phyloP scores from a whole-genome alignment of 805 yeast genomes.

The Hermanozyma aechmeae region DNA sequence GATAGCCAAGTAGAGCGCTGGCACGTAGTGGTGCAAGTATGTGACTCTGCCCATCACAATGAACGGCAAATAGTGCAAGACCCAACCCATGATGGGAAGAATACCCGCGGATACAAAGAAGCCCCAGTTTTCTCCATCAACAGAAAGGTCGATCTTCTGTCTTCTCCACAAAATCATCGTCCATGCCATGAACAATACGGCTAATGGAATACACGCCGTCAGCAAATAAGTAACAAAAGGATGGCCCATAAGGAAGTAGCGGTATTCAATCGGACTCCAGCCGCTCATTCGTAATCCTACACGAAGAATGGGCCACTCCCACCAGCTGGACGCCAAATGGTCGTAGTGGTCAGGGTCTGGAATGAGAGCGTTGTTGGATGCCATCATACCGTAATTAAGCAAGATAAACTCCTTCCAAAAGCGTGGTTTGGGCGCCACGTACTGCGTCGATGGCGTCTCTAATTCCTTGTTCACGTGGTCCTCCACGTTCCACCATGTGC shows the following conservation, averaged over 20 bases:
- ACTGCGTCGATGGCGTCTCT: constrained; percentile 18
- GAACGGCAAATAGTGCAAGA: constrained; percentile 31
- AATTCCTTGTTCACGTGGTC: constrained; percentile 48
- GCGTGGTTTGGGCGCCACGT: constrained; percentile 31
- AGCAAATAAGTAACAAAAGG: constrained; percentile 32
- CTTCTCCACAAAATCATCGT: constrained; percentile 22
- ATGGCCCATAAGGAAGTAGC: constrained; percentile 39
- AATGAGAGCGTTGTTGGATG: constrained; percentile 71
- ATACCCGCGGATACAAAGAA: constrained; percentile 19
- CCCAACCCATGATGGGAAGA: constrained; percentile 31
- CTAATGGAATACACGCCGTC: constrained; percentile 16
- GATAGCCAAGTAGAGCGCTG: constrained; percentile 30
- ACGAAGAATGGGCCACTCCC: constrained; percentile 75
- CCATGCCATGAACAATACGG: constrained; percentile 12
- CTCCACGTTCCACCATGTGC: constrained; percentile 79
- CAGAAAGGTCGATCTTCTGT: constrained; percentile 13
- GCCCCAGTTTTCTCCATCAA: constrained; percentile 20
- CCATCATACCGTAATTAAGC: constrained; percentile 73
- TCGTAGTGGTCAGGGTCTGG: constrained; percentile 70
- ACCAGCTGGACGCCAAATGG: constrained; percentile 62
- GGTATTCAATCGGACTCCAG: constrained; percentile 48
- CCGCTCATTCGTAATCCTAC: constrained; percentile 71
- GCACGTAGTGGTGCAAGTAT: constrained; percentile 36
- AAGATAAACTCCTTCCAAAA: constrained; percentile 65
- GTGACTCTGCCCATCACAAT: constrained; percentile 35